Evolutionary conservation across 2,329 filamentous ascomycete genomes (phyloP).

Genomic region (Penicillium brasilianum): DNA sequence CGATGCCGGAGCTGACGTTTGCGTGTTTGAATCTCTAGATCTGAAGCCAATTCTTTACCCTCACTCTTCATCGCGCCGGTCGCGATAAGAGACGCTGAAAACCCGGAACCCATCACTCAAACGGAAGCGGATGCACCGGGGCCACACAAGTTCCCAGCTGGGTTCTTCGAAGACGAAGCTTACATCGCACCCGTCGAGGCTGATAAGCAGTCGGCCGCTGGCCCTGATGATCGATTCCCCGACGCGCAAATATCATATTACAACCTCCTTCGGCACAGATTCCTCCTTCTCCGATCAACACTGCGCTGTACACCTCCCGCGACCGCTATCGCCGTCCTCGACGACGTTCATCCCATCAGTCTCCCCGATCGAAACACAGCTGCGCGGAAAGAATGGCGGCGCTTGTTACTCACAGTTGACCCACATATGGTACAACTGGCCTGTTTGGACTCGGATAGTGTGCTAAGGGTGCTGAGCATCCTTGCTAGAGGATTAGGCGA

Average conservation of each 20-base stretch:
- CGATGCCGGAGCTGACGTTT: conserved; percentile 16
- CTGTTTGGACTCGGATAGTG: conserved; percentile 63
- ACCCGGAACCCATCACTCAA: not conserved
- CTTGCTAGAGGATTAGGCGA: conserved; percentile 64
- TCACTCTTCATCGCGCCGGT: conserved; percentile 70
- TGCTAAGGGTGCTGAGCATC: conserved; percentile 68
- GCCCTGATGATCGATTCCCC: conserved; percentile 38
- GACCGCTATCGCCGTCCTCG: conserved; percentile 59
- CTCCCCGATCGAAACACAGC: conserved; percentile 60
- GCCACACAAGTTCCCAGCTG: conserved; percentile 57
- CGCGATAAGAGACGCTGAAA: conserved; percentile 27
- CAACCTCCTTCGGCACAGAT: conserved; percentile 67
- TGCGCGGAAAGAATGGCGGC: conserved; percentile 62
- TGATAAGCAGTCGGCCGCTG: conserved; percentile 47
- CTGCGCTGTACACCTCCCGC: conserved; percentile 63
- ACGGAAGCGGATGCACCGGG: conserved; percentile 9
- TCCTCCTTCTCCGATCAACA: conserved; percentile 65
- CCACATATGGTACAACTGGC: conserved; percentile 58
- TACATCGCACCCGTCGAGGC: conserved; percentile 68
- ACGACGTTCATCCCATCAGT: conserved; percentile 56
- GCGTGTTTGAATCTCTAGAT: conserved; percentile 54
- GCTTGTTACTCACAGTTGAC: conserved; percentile 43
- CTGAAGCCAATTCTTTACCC: conserved; percentile 76
- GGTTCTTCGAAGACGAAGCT: conserved; percentile 77
- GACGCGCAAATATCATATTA: conserved; percentile 71